Conservation (phyloP, 805 yeast genomes). For the Barnettozyma siamensis region DNA sequence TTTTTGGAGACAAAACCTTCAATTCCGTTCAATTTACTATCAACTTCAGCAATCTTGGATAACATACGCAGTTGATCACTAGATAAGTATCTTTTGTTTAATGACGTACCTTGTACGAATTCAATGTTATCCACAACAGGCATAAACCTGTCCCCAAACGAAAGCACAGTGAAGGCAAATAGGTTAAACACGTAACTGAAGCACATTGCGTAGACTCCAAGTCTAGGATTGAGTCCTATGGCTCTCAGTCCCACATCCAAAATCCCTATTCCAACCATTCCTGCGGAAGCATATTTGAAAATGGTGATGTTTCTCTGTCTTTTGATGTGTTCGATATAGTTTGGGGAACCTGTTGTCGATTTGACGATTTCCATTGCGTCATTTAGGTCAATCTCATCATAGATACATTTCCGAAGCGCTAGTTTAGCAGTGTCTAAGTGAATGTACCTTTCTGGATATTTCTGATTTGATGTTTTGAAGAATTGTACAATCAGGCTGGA, state of each 20-base stretch:
- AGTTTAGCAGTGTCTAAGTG: slow-evolving; percentile 43
- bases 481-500: slow-evolving; percentile 1
- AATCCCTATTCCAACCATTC: slow-evolving; percentile 33
- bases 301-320: slow-evolving; percentile 29
- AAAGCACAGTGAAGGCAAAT: slow-evolving; percentile 41
- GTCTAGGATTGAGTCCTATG: slow-evolving; percentile 12
- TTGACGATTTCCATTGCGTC: slow-evolving; percentile 55
- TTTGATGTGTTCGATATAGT: slow-evolving; percentile 37
- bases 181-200: slow-evolving; percentile 44
- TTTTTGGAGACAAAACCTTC: slow-evolving; percentile 17
- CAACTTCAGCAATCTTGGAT: slow-evolving; percentile 59
- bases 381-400: slow-evolving; percentile 50
- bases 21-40: slow-evolving; percentile 25
- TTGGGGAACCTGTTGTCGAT: slow-evolving; percentile 50
- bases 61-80: slow-evolving; percentile 67
- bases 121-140: slow-evolving; percentile 51
- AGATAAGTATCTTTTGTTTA: slow-evolving; percentile 57
- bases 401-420: slow-evolving; percentile 58
- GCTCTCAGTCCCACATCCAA: slow-evolving; percentile 42
- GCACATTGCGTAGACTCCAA: slow-evolving; percentile 40
- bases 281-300: slow-evolving; percentile 28
- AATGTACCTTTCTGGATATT: slow-evolving; percentile 20
- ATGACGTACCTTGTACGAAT: slow-evolving; percentile 62
- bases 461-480: slow-evolving; percentile 6
- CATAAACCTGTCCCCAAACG: slow-evolving; percentile 42